These are phyloP conservation scores for Macrolepiota fuliginosa DNA, from an alignment of 768 basidiomycete species.

Conservation along the genomic window DNA sequence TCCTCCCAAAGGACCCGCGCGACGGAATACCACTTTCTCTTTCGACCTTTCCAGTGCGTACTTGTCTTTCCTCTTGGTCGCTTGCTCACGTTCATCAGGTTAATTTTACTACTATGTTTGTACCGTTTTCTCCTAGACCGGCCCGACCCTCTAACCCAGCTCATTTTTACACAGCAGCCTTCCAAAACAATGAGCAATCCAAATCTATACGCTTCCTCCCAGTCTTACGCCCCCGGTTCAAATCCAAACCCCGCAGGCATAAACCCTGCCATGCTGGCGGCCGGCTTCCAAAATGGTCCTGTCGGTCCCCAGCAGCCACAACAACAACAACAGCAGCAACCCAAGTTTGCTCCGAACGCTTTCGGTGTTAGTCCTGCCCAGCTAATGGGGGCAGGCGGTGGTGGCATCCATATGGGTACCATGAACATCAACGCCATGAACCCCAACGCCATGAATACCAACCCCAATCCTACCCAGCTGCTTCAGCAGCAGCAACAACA, in stretches of 20 bases:
- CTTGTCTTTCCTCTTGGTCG: neutral
- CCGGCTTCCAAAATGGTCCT: slow-evolving; percentile 8
- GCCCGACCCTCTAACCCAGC: neutral
- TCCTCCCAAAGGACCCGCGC: neutral
- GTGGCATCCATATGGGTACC: slow-evolving; percentile 3
- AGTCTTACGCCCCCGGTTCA: slow-evolving; percentile 9
- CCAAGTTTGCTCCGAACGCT: slow-evolving; percentile 6
- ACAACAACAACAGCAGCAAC: slow-evolving; percentile 7
- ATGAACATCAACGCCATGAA: slow-evolving; percentile 11
- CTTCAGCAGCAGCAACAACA: slow-evolving; percentile 12
- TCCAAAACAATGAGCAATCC: slow-evolving; percentile 11
- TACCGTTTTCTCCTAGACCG: neutral
- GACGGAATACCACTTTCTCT: no score
- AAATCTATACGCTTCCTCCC: slow-evolving; percentile 10
- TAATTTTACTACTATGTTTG: neutral
- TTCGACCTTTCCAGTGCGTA: neutral
- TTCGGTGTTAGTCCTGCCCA: slow-evolving; percentile 13
- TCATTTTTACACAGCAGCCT: neutral
- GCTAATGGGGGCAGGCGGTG: slow-evolving; percentile 8
- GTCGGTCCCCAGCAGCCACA: slow-evolving; percentile 6
- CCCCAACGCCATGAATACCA: slow-evolving; percentile 6
- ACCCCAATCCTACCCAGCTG: slow-evolving; percentile 7
- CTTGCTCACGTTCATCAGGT: neutral
- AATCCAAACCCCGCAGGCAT: slow-evolving; percentile 9
- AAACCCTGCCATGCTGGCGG: slow-evolving; percentile 12